phyloP scores from a whole-genome alignment of 1,139 yeast species.

The Magnusiomyces ingens region DNA sequence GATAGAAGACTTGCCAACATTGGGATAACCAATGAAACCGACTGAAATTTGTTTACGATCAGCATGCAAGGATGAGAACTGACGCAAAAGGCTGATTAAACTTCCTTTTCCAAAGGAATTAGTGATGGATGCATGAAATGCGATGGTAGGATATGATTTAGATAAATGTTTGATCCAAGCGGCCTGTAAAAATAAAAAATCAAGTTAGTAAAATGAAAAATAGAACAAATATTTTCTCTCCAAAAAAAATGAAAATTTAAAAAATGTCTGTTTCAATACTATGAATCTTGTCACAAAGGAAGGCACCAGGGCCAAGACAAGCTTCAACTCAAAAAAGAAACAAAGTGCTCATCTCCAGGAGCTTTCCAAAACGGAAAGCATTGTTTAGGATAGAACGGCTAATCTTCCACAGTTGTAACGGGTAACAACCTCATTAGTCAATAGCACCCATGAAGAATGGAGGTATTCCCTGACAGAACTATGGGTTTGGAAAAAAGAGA shows the following conservation, averaged over 20 bases:
- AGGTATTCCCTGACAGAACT: slow-evolving; percentile 38
- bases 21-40: slow-evolving; percentile 96
- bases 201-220: slow-evolving; percentile 40
- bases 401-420: slow-evolving; percentile 96
- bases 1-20: slow-evolving; percentile 93
- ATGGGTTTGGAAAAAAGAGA: slow-evolving; percentile 37
- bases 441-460: slow-evolving; percentile 48
- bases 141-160: slow-evolving; percentile 86
- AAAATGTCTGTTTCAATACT: slow-evolving; percentile 36
- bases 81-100: slow-evolving; percentile 84
- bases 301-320: slow-evolving; percentile 6
- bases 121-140: slow-evolving; percentile 96
- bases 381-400: slow-evolving; percentile 50
- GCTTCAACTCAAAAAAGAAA: slow-evolving; percentile 40
- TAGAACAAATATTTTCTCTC: slow-evolving; percentile 10
- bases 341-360: slow-evolving; percentile 40
- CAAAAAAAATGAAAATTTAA: slow-evolving; percentile 5
- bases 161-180: slow-evolving; percentile 97
- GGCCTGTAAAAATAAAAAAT: slow-evolving; percentile 53
- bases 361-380: slow-evolving; percentile 44
- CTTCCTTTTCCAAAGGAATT: slow-evolving; percentile 98
- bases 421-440: slow-evolving; percentile 30
- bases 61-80: slow-evolving; percentile 80
- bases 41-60: slow-evolving; percentile 96
- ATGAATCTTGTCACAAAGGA: slow-evolving; percentile 29